Evolutionary conservation across 2,329 filamentous ascomycete species (phyloP).

Genomic region (Paraconiothyrium brasiliense): DNA sequence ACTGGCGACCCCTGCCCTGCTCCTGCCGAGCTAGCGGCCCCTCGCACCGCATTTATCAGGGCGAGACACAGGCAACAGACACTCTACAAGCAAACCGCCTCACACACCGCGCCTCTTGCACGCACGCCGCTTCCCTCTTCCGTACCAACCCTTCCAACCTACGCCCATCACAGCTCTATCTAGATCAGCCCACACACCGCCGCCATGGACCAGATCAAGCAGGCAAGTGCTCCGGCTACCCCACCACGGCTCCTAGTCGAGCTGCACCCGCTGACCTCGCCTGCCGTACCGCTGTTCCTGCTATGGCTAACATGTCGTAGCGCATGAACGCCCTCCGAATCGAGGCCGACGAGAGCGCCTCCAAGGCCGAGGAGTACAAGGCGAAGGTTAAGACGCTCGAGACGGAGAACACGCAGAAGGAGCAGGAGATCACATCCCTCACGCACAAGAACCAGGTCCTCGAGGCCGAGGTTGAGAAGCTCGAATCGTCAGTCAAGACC

Average conservation of each 20-base stretch:
- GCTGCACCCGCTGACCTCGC: conserved; percentile 8
- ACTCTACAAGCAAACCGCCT: conserved; percentile 33
- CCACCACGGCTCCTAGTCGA: conserved; percentile 40
- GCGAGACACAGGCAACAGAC: conserved; percentile 28
- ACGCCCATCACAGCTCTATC: conserved; percentile 10
- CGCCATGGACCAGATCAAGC: conserved; percentile 87
- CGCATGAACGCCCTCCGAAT: conserved; percentile 95
- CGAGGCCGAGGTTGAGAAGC: conserved; percentile 90
- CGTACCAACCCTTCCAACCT: conserved; percentile 11
- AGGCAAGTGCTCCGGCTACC: conserved; percentile 68
- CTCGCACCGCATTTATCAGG: conserved; percentile 35
- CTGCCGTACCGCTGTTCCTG: conserved; percentile 9
- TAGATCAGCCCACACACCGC: conserved; percentile 23
- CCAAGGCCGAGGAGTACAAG: conserved; percentile 88
- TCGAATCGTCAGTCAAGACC: conserved; percentile 83
- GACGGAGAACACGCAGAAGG: conserved; percentile 94
- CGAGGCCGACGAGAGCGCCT: conserved; percentile 86
- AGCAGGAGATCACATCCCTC: conserved; percentile 97
- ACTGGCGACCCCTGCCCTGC: conserved; percentile 11
- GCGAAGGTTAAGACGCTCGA: conserved; percentile 87
- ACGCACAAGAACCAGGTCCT: conserved; percentile 94
- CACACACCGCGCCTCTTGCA: conserved; percentile 11
- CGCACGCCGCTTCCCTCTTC: not conserved
- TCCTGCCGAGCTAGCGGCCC: conserved; percentile 17
- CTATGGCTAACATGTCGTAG: conserved; percentile 60